Evolutionary conservation across 768 basidiomycete genomes (phyloP), one percentile per base, ranked within the genome.

Genomic region (Dioszegia aurantiaca): DNA sequence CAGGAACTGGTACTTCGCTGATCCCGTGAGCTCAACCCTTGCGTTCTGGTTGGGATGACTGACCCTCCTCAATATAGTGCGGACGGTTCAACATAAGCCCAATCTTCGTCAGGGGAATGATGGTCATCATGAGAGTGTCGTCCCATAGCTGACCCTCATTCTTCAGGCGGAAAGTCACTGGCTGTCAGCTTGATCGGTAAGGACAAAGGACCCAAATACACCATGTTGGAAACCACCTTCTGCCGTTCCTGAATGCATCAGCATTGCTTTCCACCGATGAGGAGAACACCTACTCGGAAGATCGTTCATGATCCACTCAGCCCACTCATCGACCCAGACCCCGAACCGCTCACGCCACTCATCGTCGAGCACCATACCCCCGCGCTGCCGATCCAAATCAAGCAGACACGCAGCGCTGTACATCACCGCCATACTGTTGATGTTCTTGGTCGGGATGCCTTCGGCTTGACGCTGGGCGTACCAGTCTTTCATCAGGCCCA

Each of bases 71-170:
- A 40, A 83, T 70, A 64, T 84, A 83, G 17, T 80, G 73, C 1
- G 79, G 78, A 27, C 81, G 74, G 37, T 79, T 74, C n/a, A 83
- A 76, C n/a, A 83, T 78, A 31, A 83, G 66, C 3, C 83, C 83
- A 42, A 83, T 83, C 69, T 83, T 83, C 10, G 83, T 74, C 31
- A 84, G 73, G 10, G 83, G 83, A n/a, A 83, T 74, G 14, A 83
- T 82, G 26, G 67, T 57, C 67, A 83, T 83, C 82, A 83, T 82
- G 58, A 83, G 71, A 1, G 82, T 83, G 68, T 84, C 83, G 66
- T 83, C 82, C 82, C 83, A 83, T 5, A 83, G 66, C 58, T 83
- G 82, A 19, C 59, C 55, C 30, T 69, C 55, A 53, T 70, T 71
- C 30, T 62, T 46, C 28, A 66, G 48, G 24, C 56, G 58, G 59